Percentiles rank a stretch among this genome's conserved stretches.
Conservation (phyloP, 2,329 filamentous ascomycete genomes). For the Mycocentrospora acerina region DNA sequence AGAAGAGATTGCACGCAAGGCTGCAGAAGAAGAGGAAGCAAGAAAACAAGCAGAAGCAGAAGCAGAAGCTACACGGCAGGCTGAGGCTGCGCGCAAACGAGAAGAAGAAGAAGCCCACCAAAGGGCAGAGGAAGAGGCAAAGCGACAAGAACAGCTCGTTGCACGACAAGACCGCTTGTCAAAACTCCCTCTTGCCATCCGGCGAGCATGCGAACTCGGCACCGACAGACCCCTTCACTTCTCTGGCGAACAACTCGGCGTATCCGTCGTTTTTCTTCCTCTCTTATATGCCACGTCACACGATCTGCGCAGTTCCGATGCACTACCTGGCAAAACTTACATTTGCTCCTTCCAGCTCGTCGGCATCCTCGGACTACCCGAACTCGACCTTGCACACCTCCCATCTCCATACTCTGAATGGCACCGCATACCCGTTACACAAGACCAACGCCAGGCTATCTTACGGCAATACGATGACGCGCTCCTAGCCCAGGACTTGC, state of each 20-base stretch:
- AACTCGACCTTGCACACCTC: conserved; percentile 41
- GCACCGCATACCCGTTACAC: conserved; percentile 38
- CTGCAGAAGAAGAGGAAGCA: conserved; percentile 33
- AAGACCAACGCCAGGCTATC: conserved; percentile 37
- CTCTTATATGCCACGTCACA: conserved; percentile 37
- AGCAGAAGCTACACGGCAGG: conserved; percentile 29
- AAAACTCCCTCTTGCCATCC: conserved; percentile 39
- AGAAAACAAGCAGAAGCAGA: conserved; percentile 31
- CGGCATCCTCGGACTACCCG: conserved; percentile 44
- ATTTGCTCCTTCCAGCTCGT: conserved; percentile 44
- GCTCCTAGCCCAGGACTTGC: conserved; percentile 42
- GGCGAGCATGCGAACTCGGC: conserved; percentile 40
- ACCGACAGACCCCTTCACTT: conserved; percentile 41
- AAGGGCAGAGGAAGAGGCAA: conserved; percentile 32
- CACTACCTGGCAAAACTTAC: conserved; percentile 29
- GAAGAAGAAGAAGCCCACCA: conserved; percentile 35
- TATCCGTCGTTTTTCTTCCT: conserved; percentile 42
- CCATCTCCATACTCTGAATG: conserved; percentile 37
- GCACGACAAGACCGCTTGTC: conserved; percentile 38
- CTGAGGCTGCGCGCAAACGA: conserved; percentile 33
- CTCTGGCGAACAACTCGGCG: conserved; percentile 41
- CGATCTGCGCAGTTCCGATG: conserved; percentile 26
- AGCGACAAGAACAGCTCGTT: conserved; percentile 28
- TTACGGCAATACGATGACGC: conserved; percentile 42
- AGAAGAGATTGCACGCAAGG: conserved; percentile 30